A percentile compares a stretch with the other conserved stretches of the same genome.
Evolutionary conservation across 495 filamentous ascomycete species (phyloP).

Genomic region (Aspergillus olivimuriae): DNA sequence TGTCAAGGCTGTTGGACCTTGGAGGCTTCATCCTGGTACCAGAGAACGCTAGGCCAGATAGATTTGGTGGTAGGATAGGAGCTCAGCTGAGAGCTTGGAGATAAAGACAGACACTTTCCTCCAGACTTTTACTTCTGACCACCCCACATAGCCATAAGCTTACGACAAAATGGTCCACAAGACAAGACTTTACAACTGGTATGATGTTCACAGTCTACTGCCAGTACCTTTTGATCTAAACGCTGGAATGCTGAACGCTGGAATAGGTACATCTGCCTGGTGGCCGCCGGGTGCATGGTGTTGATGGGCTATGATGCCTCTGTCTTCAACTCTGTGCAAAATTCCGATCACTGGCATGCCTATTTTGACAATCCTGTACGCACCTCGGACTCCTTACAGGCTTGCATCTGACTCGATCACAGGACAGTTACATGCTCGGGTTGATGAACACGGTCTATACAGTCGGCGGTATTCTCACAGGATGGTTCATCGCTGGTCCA

Average conservation of each 20-base stretch:
- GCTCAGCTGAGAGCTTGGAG: neutral
- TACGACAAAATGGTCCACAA: neutral
- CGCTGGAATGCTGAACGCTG: too few species aligned
- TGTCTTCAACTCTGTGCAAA: constrained; percentile 54
- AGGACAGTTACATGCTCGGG: constrained; percentile 29
- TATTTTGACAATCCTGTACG: constrained; percentile 44
- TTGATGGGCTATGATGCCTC: constrained; percentile 60
- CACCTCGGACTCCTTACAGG: neutral
- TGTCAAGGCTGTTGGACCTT: neutral
- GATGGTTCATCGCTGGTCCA: neutral
- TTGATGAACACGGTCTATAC: constrained; percentile 53
- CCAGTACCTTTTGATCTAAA: neutral
- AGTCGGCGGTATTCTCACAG: constrained; percentile 43
- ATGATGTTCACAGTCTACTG: neutral
- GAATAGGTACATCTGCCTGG: constrained; percentile 6
- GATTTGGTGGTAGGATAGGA: neutral
- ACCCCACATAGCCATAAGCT: neutral
- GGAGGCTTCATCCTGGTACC: neutral
- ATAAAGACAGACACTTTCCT: neutral
- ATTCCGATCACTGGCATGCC: constrained; percentile 47
- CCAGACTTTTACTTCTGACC: neutral
- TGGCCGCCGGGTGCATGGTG: constrained; percentile 57
- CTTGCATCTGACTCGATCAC: constrained; percentile 16
- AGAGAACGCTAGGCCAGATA: too few species aligned
- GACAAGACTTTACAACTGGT: neutral